Percentiles rank a stretch among this genome's conserved stretches.
Conservation (phyloP, 2,329 filamentous ascomycete species). For the Neurospora sp. region DNA sequence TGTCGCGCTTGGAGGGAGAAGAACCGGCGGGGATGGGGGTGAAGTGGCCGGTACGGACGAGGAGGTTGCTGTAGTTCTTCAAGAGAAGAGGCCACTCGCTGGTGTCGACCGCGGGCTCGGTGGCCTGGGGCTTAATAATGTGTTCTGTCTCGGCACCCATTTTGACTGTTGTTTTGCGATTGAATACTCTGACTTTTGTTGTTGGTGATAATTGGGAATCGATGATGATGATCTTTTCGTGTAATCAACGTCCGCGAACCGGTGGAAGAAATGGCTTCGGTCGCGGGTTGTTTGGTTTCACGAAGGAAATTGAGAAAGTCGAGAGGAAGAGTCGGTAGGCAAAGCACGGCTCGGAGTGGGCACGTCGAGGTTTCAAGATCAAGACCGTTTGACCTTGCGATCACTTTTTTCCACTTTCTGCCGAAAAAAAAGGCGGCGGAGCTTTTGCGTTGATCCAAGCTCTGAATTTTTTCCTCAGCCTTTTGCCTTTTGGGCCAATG, state of each 20-base stretch:
- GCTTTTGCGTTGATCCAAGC: constrained; percentile 7
- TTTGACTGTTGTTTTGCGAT: constrained; percentile 1
- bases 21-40: constrained; percentile 92
- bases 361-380: neutral
- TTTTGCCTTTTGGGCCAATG: constrained; percentile 11
- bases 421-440: neutral
- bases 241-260: neutral
- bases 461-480: constrained; percentile 25
- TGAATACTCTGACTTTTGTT: constrained; percentile 3
- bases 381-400: neutral
- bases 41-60: constrained; percentile 90
- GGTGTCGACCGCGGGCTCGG: constrained; percentile 69
- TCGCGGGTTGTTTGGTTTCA: constrained; percentile 2
- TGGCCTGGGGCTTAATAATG: constrained; percentile 84
- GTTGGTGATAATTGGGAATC: constrained; percentile 4
- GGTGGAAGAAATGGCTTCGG: constrained; percentile 1
- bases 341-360: constrained; percentile 10
- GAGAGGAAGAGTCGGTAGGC: constrained; percentile 13
- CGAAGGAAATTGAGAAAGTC: neutral
- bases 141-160: constrained; percentile 54
- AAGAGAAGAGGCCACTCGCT: constrained; percentile 87
- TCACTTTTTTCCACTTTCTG: neutral
- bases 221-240: neutral
- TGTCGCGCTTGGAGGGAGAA: constrained; percentile 81
- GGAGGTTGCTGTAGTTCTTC: constrained; percentile 90